Base-by-base conservation (phyloP, 1,284 basidiomycete genomes). In the Inonotus obliquus region DNA sequence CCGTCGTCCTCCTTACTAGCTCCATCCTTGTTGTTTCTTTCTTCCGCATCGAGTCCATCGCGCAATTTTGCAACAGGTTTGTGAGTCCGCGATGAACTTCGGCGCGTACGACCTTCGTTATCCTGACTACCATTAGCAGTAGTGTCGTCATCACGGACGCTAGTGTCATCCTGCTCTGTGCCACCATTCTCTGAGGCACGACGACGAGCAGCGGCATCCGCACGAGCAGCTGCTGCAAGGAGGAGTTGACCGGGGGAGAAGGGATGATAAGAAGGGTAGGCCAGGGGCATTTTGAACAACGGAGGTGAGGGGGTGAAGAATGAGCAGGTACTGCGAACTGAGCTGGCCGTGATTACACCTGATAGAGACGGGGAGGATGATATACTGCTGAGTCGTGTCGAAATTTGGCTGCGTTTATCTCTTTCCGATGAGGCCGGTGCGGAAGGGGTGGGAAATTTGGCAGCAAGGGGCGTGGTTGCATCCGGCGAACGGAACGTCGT, bases 191-290 rank as follows among this genome's bases (percentile, higher is more conserved):
- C 69, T 55, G 75, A 68, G 49, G 70, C 71, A 58, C 81, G 79
- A 49, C 83, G 75, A 61, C 86, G 86, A 67, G 84, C 79, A 27
- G 76, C 74, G 23, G 86, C 82, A 69, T 88, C 83, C 59, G 89
- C 59, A 38, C 62, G 79, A 61, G 81, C 81, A 2, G 87, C 86
- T 54, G 89, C 78, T 7, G 87, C 87, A 67, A 81, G 77, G 47
- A 87, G 87, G 48, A 89, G 76, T 6, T 73, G 73, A 1, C 86
- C 86, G 25, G 62, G 58, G 19, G 62, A 63, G 39, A 83, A 75
- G 25, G 87, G 87, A 68, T 89, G 87, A 69, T 90, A 89, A 44
- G 90, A 74, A 25, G 87, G 85, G 38, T 88, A 75, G n/a, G 80
- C 77, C 1, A 79, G 77, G n/a, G 71, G 67, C 69, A 76, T 74